Base-by-base conservation (phyloP, 1,284 basidiomycete genomes). In the Sanguinoderma infundibulare region DNA sequence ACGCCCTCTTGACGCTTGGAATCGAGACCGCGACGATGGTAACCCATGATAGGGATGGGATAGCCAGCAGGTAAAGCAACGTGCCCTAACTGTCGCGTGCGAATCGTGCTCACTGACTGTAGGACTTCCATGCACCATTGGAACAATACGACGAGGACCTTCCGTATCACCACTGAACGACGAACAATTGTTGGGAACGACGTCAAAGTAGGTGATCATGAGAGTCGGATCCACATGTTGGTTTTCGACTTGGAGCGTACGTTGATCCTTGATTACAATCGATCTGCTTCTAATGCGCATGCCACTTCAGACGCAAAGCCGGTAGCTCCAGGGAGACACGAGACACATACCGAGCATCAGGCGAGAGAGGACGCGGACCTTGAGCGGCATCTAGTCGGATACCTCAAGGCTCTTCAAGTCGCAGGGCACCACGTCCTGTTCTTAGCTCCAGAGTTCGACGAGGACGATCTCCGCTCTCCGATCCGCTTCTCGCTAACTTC, bases 351-450 rank as follows among this genome's bases (percentile, higher is more conserved):
- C 10, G 63, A 67, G 22, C 40, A 54, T 12, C 14, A 20, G 2
- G 26, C 9, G 24, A 15, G 15, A 3, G 40, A 54, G 8, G 30
- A 44, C n/a, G n/a, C 20, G 8, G 57, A 67, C 1, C 61, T 72
- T 51, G 36, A 57, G 7, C 59, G 63, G 17, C 70, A 71, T 47
- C 30, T 73, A 1, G 20, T 30, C 1, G 57, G 64, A 26, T 72
- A 73, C 51, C 57, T 74, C 32, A 51, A 60, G 17, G 61, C 71
- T 34, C 67, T 76, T 17, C 63, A 67, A 30, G 39, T 60, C 24
- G 72, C 72, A 2, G 73, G 73, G 15, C 65, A 72, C 57, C 72
- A 74, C 50, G 69, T 73, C 42, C 63, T 74, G 9, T 73, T 72
- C 65, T 70, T 68, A 15, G 66, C 73, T 15, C 73, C 73, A 20